Conservation (phyloP, 176 grass and related monocot genomes). For the Calamus simplicifolius region DNA sequence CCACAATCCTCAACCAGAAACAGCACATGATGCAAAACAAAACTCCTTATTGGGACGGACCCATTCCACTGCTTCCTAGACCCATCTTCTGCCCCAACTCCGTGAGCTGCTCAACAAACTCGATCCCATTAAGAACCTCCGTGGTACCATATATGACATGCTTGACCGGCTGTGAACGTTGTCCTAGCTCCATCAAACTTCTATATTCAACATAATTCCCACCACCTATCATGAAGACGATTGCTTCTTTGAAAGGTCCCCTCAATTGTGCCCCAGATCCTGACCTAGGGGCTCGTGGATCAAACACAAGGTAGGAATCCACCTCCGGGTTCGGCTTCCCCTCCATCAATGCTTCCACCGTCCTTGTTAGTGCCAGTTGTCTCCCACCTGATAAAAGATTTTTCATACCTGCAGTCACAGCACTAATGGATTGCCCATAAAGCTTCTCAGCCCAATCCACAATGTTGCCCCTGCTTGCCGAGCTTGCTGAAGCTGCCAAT, state of each 20-base stretch:
- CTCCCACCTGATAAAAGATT: constrained; percentile 88
- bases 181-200: constrained; percentile 75
- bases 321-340: constrained; percentile 80
- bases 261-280: constrained; percentile 71
- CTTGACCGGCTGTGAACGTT: constrained; percentile 69
- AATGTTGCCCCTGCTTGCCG: constrained; percentile 69
- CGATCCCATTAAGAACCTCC: constrained; percentile 70
- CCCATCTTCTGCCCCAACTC: constrained; percentile 84
- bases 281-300: constrained; percentile 67
- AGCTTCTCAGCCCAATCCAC: constrained; percentile 99
- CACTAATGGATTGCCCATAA: constrained; percentile 81
- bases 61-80: constrained; percentile 48
- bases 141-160: constrained; percentile 94
- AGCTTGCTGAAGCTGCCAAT: constrained; percentile 61
- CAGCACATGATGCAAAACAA: not conserved
- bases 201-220: constrained; percentile 97
- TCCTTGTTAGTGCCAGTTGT: constrained; percentile 81
- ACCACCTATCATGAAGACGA: constrained; percentile 99
- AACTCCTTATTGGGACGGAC: constrained; percentile 30
- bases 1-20: not conserved
- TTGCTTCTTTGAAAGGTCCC: constrained; percentile 96
- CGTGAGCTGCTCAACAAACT: constrained; percentile 83
- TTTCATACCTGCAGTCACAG: constrained; percentile 80
- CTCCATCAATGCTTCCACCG: constrained; percentile 89
- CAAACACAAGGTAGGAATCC: constrained; percentile 80